Percentiles rank a stretch among this genome's conserved stretches.
Evolutionary conservation across 148 eudicot species (phyloP).

Genomic region (Fagopyrum homotropicum): DNA sequence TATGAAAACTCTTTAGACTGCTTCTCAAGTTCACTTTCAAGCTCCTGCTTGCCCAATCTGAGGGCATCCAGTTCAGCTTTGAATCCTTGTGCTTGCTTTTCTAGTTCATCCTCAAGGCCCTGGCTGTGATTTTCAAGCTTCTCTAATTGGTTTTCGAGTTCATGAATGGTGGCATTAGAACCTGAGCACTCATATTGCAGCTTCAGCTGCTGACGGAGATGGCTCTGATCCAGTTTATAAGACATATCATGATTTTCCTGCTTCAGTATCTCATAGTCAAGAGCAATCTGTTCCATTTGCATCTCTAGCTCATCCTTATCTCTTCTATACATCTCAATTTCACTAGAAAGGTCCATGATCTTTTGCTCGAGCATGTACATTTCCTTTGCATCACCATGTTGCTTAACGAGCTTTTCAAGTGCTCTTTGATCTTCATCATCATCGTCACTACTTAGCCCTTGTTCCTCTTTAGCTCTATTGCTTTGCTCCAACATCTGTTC

Average conservation of each 20-base stretch:
- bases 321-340: conserved; percentile 67
- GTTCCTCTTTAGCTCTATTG: conserved; percentile 24
- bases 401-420: conserved; percentile 71
- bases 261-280: conserved; percentile 89
- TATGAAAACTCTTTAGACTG: conserved; percentile 44
- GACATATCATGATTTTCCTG: conserved; percentile 83
- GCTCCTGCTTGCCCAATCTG: conserved; percentile 44
- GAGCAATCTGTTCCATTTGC: conserved; percentile 95
- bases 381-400: conserved; percentile 57
- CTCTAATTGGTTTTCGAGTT: conserved; percentile 24
- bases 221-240: conserved; percentile 64
- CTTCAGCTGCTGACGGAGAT: conserved; percentile 78
- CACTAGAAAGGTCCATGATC: conserved; percentile 65
- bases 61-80: conserved; percentile 27
- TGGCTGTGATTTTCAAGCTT: conserved; percentile 24
- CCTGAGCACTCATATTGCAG: conserved; percentile 75
- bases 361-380: conserved; percentile 58
- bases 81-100: conserved; percentile 22
- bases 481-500: conserved; percentile 78
- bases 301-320: conserved; percentile 87
- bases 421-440: conserved; percentile 77
- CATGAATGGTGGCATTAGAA: conserved; percentile 31
- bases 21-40: conserved; percentile 50
- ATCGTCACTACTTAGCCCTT: conserved; percentile 13
- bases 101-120: conserved; percentile 19